Evolutionary conservation across 2,329 filamentous ascomycete genomes (phyloP), one percentile per base, ranked within the genome.

Genomic region (Drechslera avenae): DNA sequence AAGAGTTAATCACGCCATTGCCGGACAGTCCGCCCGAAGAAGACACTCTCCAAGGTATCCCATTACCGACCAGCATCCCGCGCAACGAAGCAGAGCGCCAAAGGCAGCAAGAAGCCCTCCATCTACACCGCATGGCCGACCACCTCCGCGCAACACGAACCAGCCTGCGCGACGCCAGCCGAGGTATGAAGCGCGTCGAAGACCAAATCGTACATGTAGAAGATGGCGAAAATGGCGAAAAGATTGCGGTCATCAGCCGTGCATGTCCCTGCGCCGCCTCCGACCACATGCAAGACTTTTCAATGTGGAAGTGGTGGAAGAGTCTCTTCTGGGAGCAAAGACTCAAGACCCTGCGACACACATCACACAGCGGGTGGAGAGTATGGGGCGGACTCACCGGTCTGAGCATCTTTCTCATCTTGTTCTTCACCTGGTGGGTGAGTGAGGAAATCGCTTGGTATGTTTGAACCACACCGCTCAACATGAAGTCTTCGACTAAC

Each of bases 391-490:
- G 62, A 6, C 54, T 76, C 5, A 79, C 77, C 10, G 64, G 67
- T 43, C 56, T 78, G 4, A 73, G 75, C 33, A 69, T 77, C 67
- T 51, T 73, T 21, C 63, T 76, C 10, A 51, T 80, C 1, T 17
- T 74, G 6, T 69, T 77, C 14, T 62, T 79, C 14, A 58, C 71
- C 31, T 86, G 80, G 80, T 79, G 77, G 60, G 58, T 80, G 23
- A 63, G 74, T 33, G 81, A 83, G 66, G 73, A 73, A 26, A 64
- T 74, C 30, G 76, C 81, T 64, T 79, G 78, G 71, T 73, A 68
- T 36, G 69, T 63, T 45, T 44, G 16, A 18, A 17, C n/a, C 14
- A 17, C 13, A 17, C n/a, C n/a, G n/a, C n/a, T n/a, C n/a, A n/a
- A n/a, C n/a, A n/a, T n/a, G n/a, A n/a, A n/a, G n/a, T n/a, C n/a